These are phyloP conservation scores for Venturia carpophila DNA, from an alignment of 2,329 filamentous ascomycete genomes.

Conservation along the genomic window DNA sequence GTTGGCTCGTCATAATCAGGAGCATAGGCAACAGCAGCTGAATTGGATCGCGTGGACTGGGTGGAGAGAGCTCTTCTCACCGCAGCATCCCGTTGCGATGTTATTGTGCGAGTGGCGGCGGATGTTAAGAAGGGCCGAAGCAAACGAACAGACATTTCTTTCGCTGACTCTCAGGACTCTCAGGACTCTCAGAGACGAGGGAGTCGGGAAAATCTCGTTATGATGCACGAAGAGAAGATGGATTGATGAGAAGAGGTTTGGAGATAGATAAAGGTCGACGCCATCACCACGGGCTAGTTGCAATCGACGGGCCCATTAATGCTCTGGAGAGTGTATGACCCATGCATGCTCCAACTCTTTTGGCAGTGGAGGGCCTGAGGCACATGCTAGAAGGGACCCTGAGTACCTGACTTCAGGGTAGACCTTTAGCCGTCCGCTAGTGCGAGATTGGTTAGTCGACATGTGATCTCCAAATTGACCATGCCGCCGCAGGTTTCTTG, in stretches of 20 bases:
- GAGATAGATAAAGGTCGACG: background rate
- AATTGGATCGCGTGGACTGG: slow-evolving; percentile 1
- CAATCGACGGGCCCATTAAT: background rate
- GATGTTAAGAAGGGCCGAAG: background rate
- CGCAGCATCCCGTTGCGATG: background rate
- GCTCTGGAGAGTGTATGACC: background rate
- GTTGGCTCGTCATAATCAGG: slow-evolving; percentile 15
- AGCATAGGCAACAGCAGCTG: slow-evolving; percentile 20
- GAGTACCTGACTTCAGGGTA: background rate
- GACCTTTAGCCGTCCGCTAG: background rate
- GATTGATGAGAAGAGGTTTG: background rate
- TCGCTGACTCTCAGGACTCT: background rate
- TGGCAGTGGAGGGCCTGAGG: too few species aligned
- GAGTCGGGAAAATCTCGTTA: background rate
- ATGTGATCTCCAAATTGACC: slow-evolving; percentile 3
- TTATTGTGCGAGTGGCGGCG: background rate
- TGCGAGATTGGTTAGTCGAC: background rate
- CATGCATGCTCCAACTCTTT: background rate
- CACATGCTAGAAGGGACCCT: background rate
- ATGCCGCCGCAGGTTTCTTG: background rate
- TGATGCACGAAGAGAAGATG: background rate
- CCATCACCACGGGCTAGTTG: slow-evolving; percentile 2
- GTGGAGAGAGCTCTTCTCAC: background rate
- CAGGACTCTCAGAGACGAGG: background rate
- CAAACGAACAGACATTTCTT: background rate